Conservation (phyloP, 2,329 filamentous ascomycete genomes). For the Thelonectria olida region DNA sequence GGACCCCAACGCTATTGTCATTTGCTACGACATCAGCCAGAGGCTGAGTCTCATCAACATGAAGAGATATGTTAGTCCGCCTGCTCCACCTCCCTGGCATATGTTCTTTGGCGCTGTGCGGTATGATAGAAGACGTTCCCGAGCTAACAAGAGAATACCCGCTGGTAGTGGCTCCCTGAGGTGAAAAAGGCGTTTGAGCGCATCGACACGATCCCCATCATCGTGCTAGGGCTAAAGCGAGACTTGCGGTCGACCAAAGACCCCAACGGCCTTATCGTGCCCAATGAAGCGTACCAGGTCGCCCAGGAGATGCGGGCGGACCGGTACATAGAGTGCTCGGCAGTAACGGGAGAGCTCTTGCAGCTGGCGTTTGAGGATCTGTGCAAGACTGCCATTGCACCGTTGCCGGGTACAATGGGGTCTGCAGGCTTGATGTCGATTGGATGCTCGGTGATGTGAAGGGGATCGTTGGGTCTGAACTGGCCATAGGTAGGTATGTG, state of each 20-base stretch:
- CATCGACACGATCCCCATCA: conserved; percentile 60
- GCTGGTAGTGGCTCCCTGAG: conserved; percentile 65
- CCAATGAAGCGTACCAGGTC: conserved; percentile 66
- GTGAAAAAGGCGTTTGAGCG: conserved; percentile 58
- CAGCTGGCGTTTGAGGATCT: conserved; percentile 68
- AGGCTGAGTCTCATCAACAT: conserved; percentile 67
- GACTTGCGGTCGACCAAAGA: conserved; percentile 67
- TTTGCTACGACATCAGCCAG: conserved; percentile 71
- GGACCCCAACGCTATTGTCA: conserved; percentile 64
- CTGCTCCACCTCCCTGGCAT: conserved; percentile 2
- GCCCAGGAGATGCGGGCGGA: conserved; percentile 69
- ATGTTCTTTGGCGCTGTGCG: not conserved
- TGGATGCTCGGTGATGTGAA: conserved; percentile 61
- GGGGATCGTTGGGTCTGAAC: not conserved
- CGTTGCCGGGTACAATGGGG: conserved; percentile 56
- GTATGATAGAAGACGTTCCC: not conserved
- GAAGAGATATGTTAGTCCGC: conserved; percentile 60
- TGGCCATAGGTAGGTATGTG: not conserved
- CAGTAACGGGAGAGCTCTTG: conserved; percentile 67
- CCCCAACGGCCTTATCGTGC: conserved; percentile 68
- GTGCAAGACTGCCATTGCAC: conserved; percentile 63
- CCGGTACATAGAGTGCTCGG: conserved; percentile 72
- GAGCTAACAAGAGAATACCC: conserved; percentile 3
- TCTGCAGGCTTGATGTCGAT: conserved; percentile 30
- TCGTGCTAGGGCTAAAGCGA: conserved; percentile 68